Evolutionary conservation across 106 monocot genomes (phyloP).

Genomic region (Vanilla planifolia): DNA sequence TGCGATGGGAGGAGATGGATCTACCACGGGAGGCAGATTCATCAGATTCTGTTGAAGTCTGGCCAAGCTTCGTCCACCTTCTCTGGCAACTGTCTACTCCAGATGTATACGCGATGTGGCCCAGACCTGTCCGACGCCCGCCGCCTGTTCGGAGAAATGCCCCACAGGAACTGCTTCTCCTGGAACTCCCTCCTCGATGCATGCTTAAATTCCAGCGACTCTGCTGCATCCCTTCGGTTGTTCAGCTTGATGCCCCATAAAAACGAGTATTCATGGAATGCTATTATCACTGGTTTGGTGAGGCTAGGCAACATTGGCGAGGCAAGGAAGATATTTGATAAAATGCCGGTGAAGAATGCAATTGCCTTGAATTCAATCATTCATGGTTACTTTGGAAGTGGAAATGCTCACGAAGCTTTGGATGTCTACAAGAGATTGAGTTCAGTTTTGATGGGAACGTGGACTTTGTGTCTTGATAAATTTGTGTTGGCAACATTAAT

Average conservation of each 20-base stretch:
- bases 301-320: slow-evolving; percentile 27
- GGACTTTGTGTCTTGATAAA: slow-evolving; percentile 16
- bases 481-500: slow-evolving; percentile 60
- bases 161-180: slow-evolving; percentile 47
- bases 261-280: slow-evolving; percentile 54
- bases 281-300: slow-evolving; percentile 29
- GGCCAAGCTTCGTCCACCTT: slow-evolving; percentile 36
- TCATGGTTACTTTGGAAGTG: slow-evolving; percentile 36
- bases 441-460: background rate
- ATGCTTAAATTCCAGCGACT: slow-evolving; percentile 19
- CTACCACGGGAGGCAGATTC: slow-evolving; percentile 37
- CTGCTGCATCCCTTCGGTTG: slow-evolving; percentile 8
- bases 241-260: slow-evolving; percentile 37
- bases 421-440: slow-evolving; percentile 23
- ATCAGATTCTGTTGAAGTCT: slow-evolving; percentile 54
- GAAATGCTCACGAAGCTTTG: slow-evolving; percentile 33
- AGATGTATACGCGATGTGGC: slow-evolving; percentile 41
- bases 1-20: slow-evolving; percentile 21
- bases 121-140: slow-evolving; percentile 14
- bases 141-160: slow-evolving; percentile 61
- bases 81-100: slow-evolving; percentile 52
- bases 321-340: slow-evolving; percentile 37
- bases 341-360: slow-evolving; percentile 49
- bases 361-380: slow-evolving; percentile 45
- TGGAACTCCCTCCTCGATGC: slow-evolving; percentile 58